Percentiles rank a stretch among this genome's conserved stretches.
These are phyloP conservation scores for Plenodomus tracheiphilus DNA, from an alignment of 2,329 filamentous ascomycete species.

Conservation along the genomic window DNA sequence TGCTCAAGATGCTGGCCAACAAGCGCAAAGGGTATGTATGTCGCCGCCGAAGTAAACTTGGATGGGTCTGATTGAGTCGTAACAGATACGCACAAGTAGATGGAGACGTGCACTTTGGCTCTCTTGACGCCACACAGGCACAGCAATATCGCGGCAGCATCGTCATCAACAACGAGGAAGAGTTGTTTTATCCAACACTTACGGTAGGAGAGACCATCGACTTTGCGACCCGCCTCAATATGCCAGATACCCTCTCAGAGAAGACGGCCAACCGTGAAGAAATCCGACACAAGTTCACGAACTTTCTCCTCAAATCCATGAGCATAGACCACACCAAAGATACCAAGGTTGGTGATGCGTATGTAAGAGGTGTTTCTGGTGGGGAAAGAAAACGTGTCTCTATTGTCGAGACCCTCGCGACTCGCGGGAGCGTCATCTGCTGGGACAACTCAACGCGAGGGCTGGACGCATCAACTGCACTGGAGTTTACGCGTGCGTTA, in stretches of 20 bases:
- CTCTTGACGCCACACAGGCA: conserved; percentile 72
- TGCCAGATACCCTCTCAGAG: conserved; percentile 58
- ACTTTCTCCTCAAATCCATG: conserved; percentile 56
- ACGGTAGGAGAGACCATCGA: conserved; percentile 59
- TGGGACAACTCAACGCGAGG: conserved; percentile 51
- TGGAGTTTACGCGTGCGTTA: conserved; percentile 60
- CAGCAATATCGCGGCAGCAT: conserved; percentile 78
- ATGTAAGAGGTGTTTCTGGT: conserved; percentile 67
- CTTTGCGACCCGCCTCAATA: conserved; percentile 61
- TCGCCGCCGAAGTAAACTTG: too few species aligned
- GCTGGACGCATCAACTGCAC: conserved; percentile 47
- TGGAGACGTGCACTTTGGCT: conserved; percentile 50
- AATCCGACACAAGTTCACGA: conserved; percentile 51
- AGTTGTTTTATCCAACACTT: conserved; percentile 56
- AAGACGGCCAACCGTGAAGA: conserved; percentile 51
- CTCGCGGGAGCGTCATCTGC: conserved; percentile 59
- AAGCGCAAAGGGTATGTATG: background rate
- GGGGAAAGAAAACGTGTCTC: conserved; percentile 72
- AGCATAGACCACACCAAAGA: conserved; percentile 57
- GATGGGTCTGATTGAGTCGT: too few species aligned
- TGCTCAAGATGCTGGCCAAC: conserved; percentile 4
- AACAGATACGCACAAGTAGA: conserved; percentile 71
- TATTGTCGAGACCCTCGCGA: conserved; percentile 66
- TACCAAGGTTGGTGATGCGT: conserved; percentile 71
- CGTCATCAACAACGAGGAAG: conserved; percentile 63